Conservation (phyloP, 192 early-diverging fungal genomes). For the Coemansia sp. region DNA sequence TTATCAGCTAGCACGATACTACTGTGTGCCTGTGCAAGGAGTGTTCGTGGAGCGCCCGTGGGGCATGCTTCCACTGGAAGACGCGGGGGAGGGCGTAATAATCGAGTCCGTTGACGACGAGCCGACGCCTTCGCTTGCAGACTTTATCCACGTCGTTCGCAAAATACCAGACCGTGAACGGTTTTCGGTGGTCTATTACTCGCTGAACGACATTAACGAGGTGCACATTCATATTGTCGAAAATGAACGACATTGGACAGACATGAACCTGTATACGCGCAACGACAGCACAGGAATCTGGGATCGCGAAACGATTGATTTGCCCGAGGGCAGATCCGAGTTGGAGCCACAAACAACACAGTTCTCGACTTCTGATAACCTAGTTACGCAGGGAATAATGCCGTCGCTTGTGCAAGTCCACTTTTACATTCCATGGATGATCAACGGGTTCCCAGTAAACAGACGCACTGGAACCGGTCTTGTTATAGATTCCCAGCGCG, state of each 20-base stretch:
- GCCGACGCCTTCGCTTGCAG: conserved; percentile 67
- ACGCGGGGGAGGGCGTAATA: conserved; percentile 59
- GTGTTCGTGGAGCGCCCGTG: conserved; percentile 71
- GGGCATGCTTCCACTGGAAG: conserved; percentile 55
- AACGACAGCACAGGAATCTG: conserved; percentile 29
- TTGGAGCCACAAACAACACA: conserved; percentile 8
- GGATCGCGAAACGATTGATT: conserved; percentile 15
- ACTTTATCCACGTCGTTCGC: conserved; percentile 72
- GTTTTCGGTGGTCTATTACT: conserved; percentile 67
- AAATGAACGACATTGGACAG: conserved; percentile 39
- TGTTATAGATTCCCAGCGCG: conserved; percentile 71
- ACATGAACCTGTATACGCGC: conserved; percentile 26
- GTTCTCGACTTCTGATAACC: conserved; percentile 16
- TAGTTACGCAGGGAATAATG: conserved; percentile 60
- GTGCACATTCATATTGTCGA: conserved; percentile 74
- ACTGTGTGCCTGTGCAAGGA: conserved; percentile 69
- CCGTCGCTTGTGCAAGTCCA: conserved; percentile 51
- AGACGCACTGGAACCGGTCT: conserved; percentile 58
- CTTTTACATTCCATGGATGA: conserved; percentile 33
- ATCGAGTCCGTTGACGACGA: conserved; percentile 65
- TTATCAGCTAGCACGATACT: conserved; percentile 69
- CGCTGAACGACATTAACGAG: conserved; percentile 75
- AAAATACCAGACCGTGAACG: conserved; percentile 69
- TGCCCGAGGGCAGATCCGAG: conserved; percentile 41
- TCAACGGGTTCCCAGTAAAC: conserved; percentile 12